These are phyloP conservation scores for Thelonectria olida DNA, from an alignment of 2,329 filamentous ascomycete genomes.

Conservation along the genomic window DNA sequence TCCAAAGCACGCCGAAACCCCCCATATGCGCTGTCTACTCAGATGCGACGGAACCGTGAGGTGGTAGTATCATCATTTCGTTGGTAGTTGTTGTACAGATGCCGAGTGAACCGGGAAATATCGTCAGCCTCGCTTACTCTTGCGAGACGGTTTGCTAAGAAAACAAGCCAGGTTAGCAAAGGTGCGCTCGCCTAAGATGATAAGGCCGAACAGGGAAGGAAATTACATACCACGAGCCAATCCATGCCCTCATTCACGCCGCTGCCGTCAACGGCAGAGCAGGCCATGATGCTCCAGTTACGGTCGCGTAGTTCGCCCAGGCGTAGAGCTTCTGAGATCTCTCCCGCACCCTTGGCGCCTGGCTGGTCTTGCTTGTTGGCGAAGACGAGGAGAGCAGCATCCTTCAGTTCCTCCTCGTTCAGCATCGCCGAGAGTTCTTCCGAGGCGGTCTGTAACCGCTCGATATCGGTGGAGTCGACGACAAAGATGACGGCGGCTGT, in stretches of 20 bases:
- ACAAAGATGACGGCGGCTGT: slow-evolving; percentile 99
- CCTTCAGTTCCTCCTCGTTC: slow-evolving; percentile 94
- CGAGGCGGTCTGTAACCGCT: slow-evolving; percentile 88
- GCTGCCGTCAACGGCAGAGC: slow-evolving; percentile 93
- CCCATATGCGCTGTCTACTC: slow-evolving; percentile 38
- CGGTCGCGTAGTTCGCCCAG: slow-evolving; percentile 91
- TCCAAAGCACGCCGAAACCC: slow-evolving; percentile 31
- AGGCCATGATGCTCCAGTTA: slow-evolving; percentile 99
- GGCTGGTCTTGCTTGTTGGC: slow-evolving; percentile 99
- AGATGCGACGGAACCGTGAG: slow-evolving; percentile 40
- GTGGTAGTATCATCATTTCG: slow-evolving; percentile 43
- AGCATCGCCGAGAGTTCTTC: slow-evolving; percentile 96
- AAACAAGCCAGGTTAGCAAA: slow-evolving; percentile 15
- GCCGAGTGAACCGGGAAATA: slow-evolving; percentile 29
- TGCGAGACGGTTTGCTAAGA: slow-evolving; percentile 49
- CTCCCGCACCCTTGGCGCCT: slow-evolving; percentile 93
- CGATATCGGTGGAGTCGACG: slow-evolving; percentile 97
- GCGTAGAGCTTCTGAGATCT: slow-evolving; percentile 93
- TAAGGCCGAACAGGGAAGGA: background rate
- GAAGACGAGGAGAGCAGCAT: slow-evolving; percentile 92
- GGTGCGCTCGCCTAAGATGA: background rate
- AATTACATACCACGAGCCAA: slow-evolving; percentile 83
- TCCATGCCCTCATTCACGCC: slow-evolving; percentile 99
- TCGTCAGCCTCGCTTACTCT: slow-evolving; percentile 38
- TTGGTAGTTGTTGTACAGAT: slow-evolving; percentile 43